phyloP scores from a whole-genome alignment of 495 filamentous ascomycete species.

The Rhypophila decipiens region DNA sequence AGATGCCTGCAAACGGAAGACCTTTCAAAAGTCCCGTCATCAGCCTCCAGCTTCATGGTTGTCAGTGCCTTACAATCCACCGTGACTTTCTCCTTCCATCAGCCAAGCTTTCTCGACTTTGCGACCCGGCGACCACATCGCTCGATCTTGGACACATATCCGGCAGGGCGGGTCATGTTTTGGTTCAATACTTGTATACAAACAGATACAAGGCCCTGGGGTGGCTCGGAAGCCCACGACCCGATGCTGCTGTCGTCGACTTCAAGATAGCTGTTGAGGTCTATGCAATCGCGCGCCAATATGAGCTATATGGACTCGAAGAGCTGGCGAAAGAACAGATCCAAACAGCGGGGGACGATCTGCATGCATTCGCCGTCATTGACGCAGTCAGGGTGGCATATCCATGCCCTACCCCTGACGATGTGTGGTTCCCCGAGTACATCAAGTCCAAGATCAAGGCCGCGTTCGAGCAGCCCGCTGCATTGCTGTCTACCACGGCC shows the following conservation, averaged over 20 bases:
- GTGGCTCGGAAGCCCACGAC: not conserved
- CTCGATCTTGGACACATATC: conserved; percentile 10
- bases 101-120: conserved; percentile 6
- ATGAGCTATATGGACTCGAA: conserved; percentile 12
- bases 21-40: conserved; percentile 17
- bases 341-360: conserved; percentile 1
- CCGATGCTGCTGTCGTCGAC: not conserved
- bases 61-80: conserved; percentile 11
- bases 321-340: conserved; percentile 9
- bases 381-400: conserved; percentile 10
- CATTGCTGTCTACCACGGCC: too few relatives aligned
- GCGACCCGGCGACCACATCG: conserved; percentile 1
- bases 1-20: too few relatives aligned
- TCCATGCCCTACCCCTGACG: conserved; percentile 8
- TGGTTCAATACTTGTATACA: conserved; percentile 24
- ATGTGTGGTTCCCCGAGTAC: conserved; percentile 15
- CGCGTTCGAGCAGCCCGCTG: conserved; percentile 2
- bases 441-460: conserved; percentile 13
- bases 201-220: not conserved
- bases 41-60: conserved; percentile 10
- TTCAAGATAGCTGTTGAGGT: conserved; percentile 11
- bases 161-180: conserved; percentile 17
- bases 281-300: conserved; percentile 6
- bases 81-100: conserved; percentile 7
- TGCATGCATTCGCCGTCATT: conserved; percentile 14